Percentiles rank a stretch among this genome's conserved stretches.
These are phyloP conservation scores for Anthracocystis panici-leucophaei DNA, from an alignment of 1,284 basidiomycete genomes.

Conservation along the genomic window DNA sequence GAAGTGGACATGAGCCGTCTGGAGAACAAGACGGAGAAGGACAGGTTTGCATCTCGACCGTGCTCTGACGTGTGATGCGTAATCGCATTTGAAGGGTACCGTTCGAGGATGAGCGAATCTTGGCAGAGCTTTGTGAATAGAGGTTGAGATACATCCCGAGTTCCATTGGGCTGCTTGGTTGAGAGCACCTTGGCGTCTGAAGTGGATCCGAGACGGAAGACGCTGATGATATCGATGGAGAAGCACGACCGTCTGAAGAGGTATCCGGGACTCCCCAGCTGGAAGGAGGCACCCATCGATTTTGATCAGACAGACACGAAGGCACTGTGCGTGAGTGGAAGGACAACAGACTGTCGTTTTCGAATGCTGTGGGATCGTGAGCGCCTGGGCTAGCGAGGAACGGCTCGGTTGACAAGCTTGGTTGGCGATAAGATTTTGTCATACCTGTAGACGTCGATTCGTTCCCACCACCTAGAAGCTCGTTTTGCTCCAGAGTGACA, in stretches of 20 bases:
- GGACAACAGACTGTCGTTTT: constrained; percentile 8
- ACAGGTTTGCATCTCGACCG: constrained; percentile 16
- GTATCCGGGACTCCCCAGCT: constrained; percentile 22
- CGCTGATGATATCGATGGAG: constrained; percentile 8
- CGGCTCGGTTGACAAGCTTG: background rate
- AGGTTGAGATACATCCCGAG: constrained; percentile 12
- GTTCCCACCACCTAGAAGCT: background rate
- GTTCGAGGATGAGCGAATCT: background rate
- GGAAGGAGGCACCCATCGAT: constrained; percentile 21
- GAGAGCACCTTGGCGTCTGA: constrained; percentile 14
- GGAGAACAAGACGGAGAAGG: background rate
- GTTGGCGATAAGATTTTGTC: background rate
- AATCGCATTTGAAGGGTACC: constrained; percentile 8
- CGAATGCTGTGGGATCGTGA: constrained; percentile 29
- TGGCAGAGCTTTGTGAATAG: background rate
- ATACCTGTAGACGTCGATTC: background rate
- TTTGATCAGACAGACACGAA: constrained; percentile 10
- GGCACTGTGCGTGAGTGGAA: constrained; percentile 13
- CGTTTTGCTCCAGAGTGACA: constrained; percentile 13
- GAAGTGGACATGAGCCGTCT: background rate
- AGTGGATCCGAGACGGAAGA: constrained; percentile 21
- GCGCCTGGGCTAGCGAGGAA: constrained; percentile 29
- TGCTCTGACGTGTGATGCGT: constrained; percentile 19
- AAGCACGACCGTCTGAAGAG: background rate
- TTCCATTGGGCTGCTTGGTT: constrained; percentile 1